A percentile compares a stretch with the other conserved stretches of the same genome.
phyloP scores from a whole-genome alignment of 768 basidiomycete species.

The Phaeolepiota aurea region DNA sequence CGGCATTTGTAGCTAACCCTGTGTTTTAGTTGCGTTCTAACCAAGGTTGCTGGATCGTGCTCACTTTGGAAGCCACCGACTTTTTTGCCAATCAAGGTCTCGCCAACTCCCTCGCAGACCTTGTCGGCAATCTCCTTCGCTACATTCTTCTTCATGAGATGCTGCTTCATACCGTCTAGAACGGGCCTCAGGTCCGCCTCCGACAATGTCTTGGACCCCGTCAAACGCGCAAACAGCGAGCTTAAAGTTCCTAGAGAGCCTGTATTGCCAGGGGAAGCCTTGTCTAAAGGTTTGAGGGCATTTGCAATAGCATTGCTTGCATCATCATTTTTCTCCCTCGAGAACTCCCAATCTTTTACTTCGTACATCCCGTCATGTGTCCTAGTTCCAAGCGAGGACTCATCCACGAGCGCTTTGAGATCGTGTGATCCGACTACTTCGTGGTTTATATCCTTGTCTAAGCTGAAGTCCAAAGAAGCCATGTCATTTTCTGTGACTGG shows the following conservation, averaged over 20 bases:
- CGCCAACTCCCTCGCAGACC: constrained; percentile 91
- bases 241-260: constrained; percentile 59
- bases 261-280: constrained; percentile 22
- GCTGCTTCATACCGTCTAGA: constrained; percentile 91
- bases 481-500: constrained; percentile 80
- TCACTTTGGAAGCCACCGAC: constrained; percentile 85
- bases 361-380: constrained; percentile 62
- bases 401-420: constrained; percentile 56
- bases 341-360: constrained; percentile 78
- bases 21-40: constrained; percentile 4
- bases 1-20: constrained; percentile 65
- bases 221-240: constrained; percentile 76
- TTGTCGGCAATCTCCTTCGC: constrained; percentile 93
- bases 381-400: constrained; percentile 68
- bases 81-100: constrained; percentile 83
- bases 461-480: constrained; percentile 86
- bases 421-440: constrained; percentile 32
- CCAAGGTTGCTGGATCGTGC: constrained; percentile 13
- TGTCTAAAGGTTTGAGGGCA: constrained; percentile 40
- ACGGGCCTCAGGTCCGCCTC: constrained; percentile 82
- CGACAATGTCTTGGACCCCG: constrained; percentile 77
- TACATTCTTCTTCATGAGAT: constrained; percentile 98
- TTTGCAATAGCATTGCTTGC: constrained; percentile 48
- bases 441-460: constrained; percentile 38
- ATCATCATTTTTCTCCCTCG: constrained; percentile 26